Conservation (phyloP, 192 early-diverging fungal species). For the Funneliformis geosporum region DNA sequence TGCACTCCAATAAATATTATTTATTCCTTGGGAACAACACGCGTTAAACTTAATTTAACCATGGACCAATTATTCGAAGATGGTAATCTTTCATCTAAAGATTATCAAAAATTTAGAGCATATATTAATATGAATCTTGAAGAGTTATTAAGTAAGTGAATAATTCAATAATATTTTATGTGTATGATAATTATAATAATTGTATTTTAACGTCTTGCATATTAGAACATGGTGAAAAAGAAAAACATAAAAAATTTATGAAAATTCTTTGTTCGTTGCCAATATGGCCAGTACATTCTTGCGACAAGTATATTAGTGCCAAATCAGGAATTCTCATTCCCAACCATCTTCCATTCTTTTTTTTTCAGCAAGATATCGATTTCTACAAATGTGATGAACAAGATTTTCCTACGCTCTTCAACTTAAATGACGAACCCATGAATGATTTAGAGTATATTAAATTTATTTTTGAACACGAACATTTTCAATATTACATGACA, state of each 20-base stretch:
- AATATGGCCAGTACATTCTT: neutral
- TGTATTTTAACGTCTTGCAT: neutral
- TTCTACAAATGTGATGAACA: neutral
- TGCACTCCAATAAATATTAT: neutral
- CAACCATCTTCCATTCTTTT: neutral
- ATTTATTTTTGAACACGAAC: no score
- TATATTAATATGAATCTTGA: neutral
- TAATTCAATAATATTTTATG: neutral
- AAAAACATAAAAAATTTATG: neutral
- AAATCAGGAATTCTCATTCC: neutral
- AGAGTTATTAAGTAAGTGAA: neutral
- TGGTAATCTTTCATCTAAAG: neutral
- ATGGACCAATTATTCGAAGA: neutral
- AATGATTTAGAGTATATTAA: neutral
- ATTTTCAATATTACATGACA: no score
- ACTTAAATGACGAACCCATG: neutral
- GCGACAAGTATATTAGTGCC: neutral
- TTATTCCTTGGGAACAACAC: neutral
- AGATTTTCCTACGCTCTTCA: neutral
- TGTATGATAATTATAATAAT: neutral
- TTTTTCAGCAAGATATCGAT: neutral
- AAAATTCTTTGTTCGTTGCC: neutral
- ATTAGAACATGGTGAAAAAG: neutral
- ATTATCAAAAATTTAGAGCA: neutral
- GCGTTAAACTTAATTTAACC: neutral